Percentiles rank a stretch among this genome's conserved stretches.
Conservation (phyloP, 225 moss, liverwort and hornwort species). For the Polytrichum commune region DNA sequence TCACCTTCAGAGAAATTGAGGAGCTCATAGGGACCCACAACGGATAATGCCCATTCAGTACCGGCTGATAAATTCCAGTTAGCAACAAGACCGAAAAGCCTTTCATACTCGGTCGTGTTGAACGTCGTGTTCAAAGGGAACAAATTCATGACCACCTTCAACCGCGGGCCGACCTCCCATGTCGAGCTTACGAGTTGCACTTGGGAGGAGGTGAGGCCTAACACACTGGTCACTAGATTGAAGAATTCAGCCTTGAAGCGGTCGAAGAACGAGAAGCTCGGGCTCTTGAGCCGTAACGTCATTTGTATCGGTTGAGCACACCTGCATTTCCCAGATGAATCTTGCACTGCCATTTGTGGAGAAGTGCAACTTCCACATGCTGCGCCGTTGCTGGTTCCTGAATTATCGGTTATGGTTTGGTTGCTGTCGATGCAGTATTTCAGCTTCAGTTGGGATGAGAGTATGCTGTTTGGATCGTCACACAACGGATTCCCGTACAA, state of each 20-base stretch:
- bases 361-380: slow-evolving; percentile 13
- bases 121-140: slow-evolving; percentile 31
- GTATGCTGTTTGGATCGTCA: neutral
- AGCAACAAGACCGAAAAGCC: slow-evolving; percentile 28
- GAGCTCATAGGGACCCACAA: slow-evolving; percentile 53
- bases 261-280: slow-evolving; percentile 41
- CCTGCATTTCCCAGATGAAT: slow-evolving; percentile 21
- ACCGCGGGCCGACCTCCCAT: slow-evolving; percentile 40
- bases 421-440: slow-evolving; percentile 18
- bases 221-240: slow-evolving; percentile 17
- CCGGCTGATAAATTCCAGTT: slow-evolving; percentile 33
- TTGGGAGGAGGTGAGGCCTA: slow-evolving; percentile 31
- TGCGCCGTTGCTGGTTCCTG: neutral
- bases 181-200: slow-evolving; percentile 12
- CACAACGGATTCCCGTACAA: slow-evolving; percentile 48
- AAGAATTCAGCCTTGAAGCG: slow-evolving; percentile 24
- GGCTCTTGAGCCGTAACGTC: slow-evolving; percentile 46
- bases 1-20: slow-evolving; percentile 37
- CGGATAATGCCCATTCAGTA: slow-evolving; percentile 31
- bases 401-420: neutral
- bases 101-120: slow-evolving; percentile 8
- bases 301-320: slow-evolving; percentile 35
- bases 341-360: slow-evolving; percentile 35
- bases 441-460: slow-evolving; percentile 7
- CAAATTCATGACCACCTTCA: slow-evolving; percentile 25